Conservation (phyloP, 1,139 yeast genomes). For the Fermentozyma sake region DNA sequence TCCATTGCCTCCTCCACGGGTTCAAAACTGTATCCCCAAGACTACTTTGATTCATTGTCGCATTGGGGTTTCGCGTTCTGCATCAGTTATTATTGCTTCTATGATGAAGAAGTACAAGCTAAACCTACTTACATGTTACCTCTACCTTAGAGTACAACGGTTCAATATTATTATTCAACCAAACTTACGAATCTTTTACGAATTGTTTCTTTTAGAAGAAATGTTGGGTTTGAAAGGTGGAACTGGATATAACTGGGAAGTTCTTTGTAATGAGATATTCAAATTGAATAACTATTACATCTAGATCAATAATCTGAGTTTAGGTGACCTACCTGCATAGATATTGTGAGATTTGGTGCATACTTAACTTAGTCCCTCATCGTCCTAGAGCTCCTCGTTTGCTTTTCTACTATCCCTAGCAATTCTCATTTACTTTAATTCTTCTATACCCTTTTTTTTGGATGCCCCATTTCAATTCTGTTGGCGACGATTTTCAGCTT, state of each 20-base stretch:
- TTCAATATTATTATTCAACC: slow-evolving; percentile 90
- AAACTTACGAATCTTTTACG: slow-evolving; percentile 80
- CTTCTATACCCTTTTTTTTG: too few relatives aligned
- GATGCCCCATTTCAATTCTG: too few relatives aligned
- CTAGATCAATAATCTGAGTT: too few relatives aligned
- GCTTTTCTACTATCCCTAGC: too few relatives aligned
- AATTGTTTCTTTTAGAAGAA: slow-evolving; percentile 77
- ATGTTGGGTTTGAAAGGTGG: slow-evolving; percentile 18
- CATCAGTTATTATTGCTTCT: slow-evolving; percentile 86
- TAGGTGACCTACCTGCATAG: too few relatives aligned
- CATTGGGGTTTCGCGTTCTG: slow-evolving; percentile 89
- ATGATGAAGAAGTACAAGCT: slow-evolving; percentile 70
- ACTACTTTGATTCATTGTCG: slow-evolving; percentile 76
- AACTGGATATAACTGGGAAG: slow-evolving; percentile 28
- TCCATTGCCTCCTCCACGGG: slow-evolving; percentile 10
- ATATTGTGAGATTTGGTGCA: too few relatives aligned
- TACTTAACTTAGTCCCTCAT: too few relatives aligned
- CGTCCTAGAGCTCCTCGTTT: too few relatives aligned
- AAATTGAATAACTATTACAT: slow-evolving; percentile 33
- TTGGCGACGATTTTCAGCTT: too few relatives aligned
- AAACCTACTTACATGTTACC: slow-evolving; percentile 68
- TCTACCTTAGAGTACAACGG: slow-evolving; percentile 77
- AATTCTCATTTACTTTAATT: too few relatives aligned
- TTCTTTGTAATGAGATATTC: slow-evolving; percentile 30
- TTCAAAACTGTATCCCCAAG: slow-evolving; percentile 25